These are phyloP conservation scores for Thelonectria rubi DNA, from an alignment of 2,329 filamentous ascomycete genomes.

Conservation along the genomic window DNA sequence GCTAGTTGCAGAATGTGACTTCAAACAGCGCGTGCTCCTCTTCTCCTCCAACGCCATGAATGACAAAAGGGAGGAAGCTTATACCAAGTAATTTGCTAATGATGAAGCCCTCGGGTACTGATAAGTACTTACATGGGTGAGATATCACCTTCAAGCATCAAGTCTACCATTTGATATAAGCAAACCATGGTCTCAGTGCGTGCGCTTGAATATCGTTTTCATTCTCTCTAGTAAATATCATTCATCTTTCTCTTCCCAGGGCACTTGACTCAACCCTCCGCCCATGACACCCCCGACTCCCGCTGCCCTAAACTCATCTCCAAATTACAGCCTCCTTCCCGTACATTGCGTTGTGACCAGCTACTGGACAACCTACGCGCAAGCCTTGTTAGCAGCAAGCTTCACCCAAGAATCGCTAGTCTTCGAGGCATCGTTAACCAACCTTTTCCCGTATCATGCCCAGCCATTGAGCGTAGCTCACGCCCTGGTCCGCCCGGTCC, in stretches of 20 bases:
- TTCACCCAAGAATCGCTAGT: not conserved
- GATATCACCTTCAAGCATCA: too few species aligned
- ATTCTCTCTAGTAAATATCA: constrained; percentile 42
- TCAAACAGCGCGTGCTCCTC: too few species aligned
- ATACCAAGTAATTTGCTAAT: too few species aligned
- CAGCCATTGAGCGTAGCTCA: constrained; percentile 94
- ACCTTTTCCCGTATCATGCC: constrained; percentile 95
- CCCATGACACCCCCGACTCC: constrained; percentile 37
- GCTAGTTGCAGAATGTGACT: too few species aligned
- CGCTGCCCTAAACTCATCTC: constrained; percentile 30
- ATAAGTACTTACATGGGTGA: too few species aligned
- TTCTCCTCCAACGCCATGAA: too few species aligned
- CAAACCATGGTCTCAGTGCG: too few species aligned
- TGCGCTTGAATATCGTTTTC: constrained; percentile 23
- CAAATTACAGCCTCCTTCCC: constrained; percentile 36
- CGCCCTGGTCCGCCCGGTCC: constrained; percentile 91
- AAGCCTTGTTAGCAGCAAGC: constrained; percentile 26
- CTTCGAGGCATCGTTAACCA: constrained; percentile 30
- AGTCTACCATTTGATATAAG: too few species aligned
- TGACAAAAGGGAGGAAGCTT: too few species aligned
- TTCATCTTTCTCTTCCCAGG: constrained; percentile 29
- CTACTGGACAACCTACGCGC: constrained; percentile 49
- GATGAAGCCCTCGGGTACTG: too few species aligned
- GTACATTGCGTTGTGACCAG: constrained; percentile 31
- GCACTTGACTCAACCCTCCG: constrained; percentile 29